Evolutionary conservation across 2,329 filamentous ascomycete genomes (phyloP).

Genomic region (Calonectria honghensis): DNA sequence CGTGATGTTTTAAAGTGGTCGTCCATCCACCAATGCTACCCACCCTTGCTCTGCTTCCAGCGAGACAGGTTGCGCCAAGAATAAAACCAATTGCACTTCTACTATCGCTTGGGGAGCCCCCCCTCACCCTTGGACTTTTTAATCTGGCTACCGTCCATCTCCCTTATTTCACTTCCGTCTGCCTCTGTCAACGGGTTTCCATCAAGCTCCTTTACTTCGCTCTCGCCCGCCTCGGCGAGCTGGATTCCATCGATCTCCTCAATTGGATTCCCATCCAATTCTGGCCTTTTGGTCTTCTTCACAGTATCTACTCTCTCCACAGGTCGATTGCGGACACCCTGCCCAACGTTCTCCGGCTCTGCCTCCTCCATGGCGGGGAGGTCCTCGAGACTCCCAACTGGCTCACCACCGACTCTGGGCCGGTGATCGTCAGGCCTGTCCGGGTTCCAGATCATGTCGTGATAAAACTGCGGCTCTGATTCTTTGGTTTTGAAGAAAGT

Average conservation of each 20-base stretch:
- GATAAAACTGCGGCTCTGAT: constrained; percentile 58
- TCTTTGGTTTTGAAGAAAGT: constrained; percentile 50
- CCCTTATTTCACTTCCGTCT: background rate
- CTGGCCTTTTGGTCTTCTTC: background rate
- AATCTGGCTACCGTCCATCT: background rate
- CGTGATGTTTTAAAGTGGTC: constrained; percentile 4
- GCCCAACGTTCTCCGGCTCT: background rate
- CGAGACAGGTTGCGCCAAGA: constrained; percentile 2
- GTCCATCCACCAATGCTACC: constrained; percentile 6
- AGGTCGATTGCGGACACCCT: background rate
- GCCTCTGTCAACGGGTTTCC: constrained; percentile 1
- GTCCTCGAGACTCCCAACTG: constrained; percentile 28
- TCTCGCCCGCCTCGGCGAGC: background rate
- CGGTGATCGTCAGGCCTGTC: constrained; percentile 17
- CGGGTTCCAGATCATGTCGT: constrained; percentile 58
- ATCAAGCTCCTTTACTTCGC: background rate
- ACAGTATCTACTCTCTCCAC: constrained; percentile 13
- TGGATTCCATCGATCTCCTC: constrained; percentile 11
- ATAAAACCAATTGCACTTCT: background rate
- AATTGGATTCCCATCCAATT: constrained; percentile 13
- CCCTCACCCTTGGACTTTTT: background rate
- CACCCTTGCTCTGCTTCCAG: background rate
- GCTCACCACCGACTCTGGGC: constrained; percentile 26
- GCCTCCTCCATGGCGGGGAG: background rate
- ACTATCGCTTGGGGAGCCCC: background rate